These are phyloP conservation scores for Collybia nuda DNA, from an alignment of 768 basidiomycete species.

Conservation along the genomic window DNA sequence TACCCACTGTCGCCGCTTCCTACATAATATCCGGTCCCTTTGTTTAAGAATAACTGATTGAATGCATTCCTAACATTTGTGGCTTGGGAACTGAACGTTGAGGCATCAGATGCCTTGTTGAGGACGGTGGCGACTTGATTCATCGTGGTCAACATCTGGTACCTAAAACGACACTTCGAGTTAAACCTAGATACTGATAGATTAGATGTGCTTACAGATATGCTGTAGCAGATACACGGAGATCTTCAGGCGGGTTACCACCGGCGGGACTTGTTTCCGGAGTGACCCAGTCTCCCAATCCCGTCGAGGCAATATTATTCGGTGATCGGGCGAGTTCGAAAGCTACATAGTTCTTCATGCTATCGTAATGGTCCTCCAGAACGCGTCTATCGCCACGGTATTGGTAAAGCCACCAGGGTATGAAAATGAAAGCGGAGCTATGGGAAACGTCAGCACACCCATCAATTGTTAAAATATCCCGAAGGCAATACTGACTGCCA, in stretches of 20 bases:
- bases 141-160: constrained; percentile 27
- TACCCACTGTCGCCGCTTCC: constrained; percentile 27
- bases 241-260: constrained; percentile 29
- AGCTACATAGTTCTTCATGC: constrained; percentile 27
- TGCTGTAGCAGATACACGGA: constrained; percentile 25
- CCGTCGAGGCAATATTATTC: constrained; percentile 23
- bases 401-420: constrained; percentile 27
- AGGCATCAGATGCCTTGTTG: constrained; percentile 19
- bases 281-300: constrained; percentile 39
- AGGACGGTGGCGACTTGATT: constrained; percentile 20
- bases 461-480: background rate
- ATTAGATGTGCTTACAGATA: constrained; percentile 19
- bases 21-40: constrained; percentile 16
- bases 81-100: constrained; percentile 21
- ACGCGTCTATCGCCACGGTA: constrained; percentile 26
- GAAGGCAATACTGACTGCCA: constrained; percentile 25
- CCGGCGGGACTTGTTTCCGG: constrained; percentile 42
- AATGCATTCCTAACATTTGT: constrained; percentile 23
- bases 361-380: constrained; percentile 22
- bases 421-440: constrained; percentile 27
- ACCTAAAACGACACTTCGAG: constrained; percentile 9
- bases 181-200: background rate
- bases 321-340: constrained; percentile 27
- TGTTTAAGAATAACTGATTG: constrained; percentile 24
- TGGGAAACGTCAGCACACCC: background rate